phyloP scores from a whole-genome alignment of 306 rosid species.

The Quercus berberidifolia region DNA sequence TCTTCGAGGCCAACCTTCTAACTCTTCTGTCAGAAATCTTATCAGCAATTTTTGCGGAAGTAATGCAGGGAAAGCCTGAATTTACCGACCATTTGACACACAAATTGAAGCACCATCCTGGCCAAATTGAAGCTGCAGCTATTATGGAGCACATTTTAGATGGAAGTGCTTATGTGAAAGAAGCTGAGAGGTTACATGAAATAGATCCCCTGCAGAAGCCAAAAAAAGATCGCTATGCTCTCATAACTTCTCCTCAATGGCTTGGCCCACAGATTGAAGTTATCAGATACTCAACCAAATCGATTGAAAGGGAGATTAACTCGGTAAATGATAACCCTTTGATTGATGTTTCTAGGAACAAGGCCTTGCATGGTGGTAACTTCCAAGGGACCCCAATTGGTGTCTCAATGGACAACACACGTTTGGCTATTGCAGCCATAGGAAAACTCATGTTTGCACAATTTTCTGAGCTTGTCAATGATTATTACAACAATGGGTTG shows the following conservation, averaged over 20 bases:
- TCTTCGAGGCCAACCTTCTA: too few species aligned
- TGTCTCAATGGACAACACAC: slow-evolving; percentile 46
- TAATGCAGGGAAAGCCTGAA: slow-evolving; percentile 29
- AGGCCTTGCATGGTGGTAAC: slow-evolving; percentile 39
- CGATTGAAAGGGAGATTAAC: slow-evolving; percentile 45
- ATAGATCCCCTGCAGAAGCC: slow-evolving; percentile 40
- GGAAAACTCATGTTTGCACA: slow-evolving; percentile 48
- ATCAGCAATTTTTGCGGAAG: too few species aligned
- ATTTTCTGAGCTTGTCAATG: slow-evolving; percentile 42
- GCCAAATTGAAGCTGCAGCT: slow-evolving; percentile 49
- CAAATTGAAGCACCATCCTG: slow-evolving; percentile 42
- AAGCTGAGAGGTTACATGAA: slow-evolving; percentile 9
- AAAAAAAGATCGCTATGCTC: slow-evolving; percentile 45
- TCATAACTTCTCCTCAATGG: slow-evolving; percentile 50
- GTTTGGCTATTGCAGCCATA: slow-evolving; percentile 43
- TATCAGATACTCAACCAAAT: slow-evolving; percentile 35
- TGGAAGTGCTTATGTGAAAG: slow-evolving; percentile 36
- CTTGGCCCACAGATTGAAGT: slow-evolving; percentile 51
- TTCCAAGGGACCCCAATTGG: slow-evolving; percentile 55
- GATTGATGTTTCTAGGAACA: slow-evolving; percentile 29
- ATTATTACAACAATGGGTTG: slow-evolving; percentile 40
- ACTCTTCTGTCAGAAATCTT: too few species aligned
- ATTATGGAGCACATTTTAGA: slow-evolving; percentile 47
- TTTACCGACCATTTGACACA: slow-evolving; percentile 45
- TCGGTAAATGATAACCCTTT: slow-evolving; percentile 49